These are phyloP conservation scores for Aspergillus sclerotiicarbonarius DNA, from an alignment of 495 filamentous ascomycete genomes.

Conservation along the genomic window DNA sequence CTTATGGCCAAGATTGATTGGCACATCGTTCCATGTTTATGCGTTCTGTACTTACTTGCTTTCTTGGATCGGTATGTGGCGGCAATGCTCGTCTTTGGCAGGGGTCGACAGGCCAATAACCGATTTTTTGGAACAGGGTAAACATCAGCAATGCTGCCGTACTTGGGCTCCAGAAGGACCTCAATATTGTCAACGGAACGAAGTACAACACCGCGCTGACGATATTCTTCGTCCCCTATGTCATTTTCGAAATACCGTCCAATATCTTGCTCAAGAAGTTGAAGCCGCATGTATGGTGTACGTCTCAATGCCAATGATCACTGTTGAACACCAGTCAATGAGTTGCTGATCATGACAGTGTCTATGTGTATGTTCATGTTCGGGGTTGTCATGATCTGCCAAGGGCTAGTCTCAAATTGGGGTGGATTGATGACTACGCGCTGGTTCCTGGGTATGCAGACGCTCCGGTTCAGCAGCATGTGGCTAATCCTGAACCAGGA, in stretches of 20 bases:
- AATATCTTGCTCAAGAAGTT: conserved; percentile 84
- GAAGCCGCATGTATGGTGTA: conserved; percentile 77
- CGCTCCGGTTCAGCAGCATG: background rate
- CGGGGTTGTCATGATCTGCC: conserved; percentile 70
- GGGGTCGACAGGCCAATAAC: conserved; percentile 3
- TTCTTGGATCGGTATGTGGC: conserved; percentile 75
- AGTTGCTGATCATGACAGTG: conserved; percentile 33
- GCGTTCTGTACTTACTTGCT: conserved; percentile 79
- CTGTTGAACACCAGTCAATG: background rate
- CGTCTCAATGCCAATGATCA: conserved; percentile 9
- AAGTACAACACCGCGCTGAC: conserved; percentile 77
- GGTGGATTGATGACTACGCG: conserved; percentile 74
- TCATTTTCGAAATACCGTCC: conserved; percentile 82
- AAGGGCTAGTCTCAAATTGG: conserved; percentile 79
- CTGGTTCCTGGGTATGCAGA: conserved; percentile 62
- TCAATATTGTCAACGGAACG: conserved; percentile 52
- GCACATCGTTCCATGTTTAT: conserved; percentile 77
- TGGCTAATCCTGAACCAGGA: conserved; percentile 39
- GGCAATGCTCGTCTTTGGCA: background rate
- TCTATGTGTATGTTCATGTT: conserved; percentile 80
- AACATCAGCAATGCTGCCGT: conserved; percentile 69
- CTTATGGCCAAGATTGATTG: conserved; percentile 77
- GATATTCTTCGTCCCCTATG: conserved; percentile 93
- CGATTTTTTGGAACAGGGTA: conserved; percentile 36
- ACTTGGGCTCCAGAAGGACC: conserved; percentile 61